Evolutionary conservation across 768 basidiomycete genomes (phyloP).

Genomic region (Boletus coccyginus): DNA sequence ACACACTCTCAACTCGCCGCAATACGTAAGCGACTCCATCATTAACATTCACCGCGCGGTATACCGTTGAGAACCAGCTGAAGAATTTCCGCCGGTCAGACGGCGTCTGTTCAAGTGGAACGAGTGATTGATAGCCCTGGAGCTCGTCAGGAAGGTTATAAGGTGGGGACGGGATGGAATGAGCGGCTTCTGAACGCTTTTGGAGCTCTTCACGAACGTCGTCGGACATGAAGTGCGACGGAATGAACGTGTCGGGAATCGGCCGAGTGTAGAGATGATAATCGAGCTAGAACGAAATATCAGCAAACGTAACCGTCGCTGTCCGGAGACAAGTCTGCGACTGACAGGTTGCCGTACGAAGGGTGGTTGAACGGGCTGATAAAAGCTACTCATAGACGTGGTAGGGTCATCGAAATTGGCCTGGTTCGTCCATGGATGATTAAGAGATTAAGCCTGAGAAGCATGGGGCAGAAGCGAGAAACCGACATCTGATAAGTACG

Average conservation of each 20-base stretch:
- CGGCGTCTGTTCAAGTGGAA: constrained; percentile 63
- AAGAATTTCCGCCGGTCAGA: constrained; percentile 70
- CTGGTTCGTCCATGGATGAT: constrained; percentile 14
- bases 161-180: constrained; percentile 39
- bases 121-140: constrained; percentile 86
- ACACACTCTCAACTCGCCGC: constrained; percentile 81
- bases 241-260: constrained; percentile 52
- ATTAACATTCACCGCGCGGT: constrained; percentile 71
- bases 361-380: constrained; percentile 38
- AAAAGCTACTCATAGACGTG: constrained; percentile 35
- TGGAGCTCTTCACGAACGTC: constrained; percentile 60
- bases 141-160: constrained; percentile 79
- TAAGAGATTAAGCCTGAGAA: neutral
- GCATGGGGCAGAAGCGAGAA: neutral
- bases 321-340: constrained; percentile 3
- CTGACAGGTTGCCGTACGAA: constrained; percentile 72
- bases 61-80: constrained; percentile 81
- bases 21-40: constrained; percentile 81
- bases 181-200: constrained; percentile 43
- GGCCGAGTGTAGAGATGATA: constrained; percentile 88
- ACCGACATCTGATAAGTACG: constrained; percentile 24
- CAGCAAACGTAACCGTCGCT: neutral
- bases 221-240: constrained; percentile 85
- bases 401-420: constrained; percentile 31
- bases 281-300: constrained; percentile 56